A percentile compares a stretch with the other conserved stretches of the same genome.
phyloP scores from a whole-genome alignment of 768 basidiomycete genomes.

The Wakefieldia striispora region DNA sequence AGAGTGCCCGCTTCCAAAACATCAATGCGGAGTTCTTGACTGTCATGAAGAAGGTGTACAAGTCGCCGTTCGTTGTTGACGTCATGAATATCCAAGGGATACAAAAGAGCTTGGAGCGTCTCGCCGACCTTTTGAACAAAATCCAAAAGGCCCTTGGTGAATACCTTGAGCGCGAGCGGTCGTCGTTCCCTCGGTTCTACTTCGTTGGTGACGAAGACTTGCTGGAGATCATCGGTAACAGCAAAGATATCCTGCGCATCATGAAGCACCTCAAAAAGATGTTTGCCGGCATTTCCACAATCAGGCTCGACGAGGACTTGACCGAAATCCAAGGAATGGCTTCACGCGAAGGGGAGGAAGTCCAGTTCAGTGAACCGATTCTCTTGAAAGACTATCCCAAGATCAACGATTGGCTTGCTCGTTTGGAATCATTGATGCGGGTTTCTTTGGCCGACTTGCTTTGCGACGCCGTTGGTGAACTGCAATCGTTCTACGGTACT shows the following conservation, averaged over 20 bases:
- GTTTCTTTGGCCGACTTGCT: constrained; percentile 82
- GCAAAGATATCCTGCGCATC: constrained; percentile 95
- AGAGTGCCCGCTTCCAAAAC: constrained; percentile 96
- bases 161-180: constrained; percentile 95
- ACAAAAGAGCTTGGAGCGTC: constrained; percentile 95
- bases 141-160: constrained; percentile 99
- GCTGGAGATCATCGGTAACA: constrained; percentile 98
- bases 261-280: constrained; percentile 99
- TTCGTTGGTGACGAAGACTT: constrained; percentile 99
- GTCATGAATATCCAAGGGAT: constrained; percentile 95
- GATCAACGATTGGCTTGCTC: constrained; percentile 98
- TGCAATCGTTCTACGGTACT: constrained; percentile 77
- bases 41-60: constrained; percentile 99
- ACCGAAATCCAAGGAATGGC: constrained; percentile 91
- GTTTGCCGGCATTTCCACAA: constrained; percentile 96
- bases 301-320: constrained; percentile 82
- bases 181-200: constrained; percentile 99
- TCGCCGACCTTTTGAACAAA: constrained; percentile 94
- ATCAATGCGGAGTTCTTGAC: constrained; percentile 98
- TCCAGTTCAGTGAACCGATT: constrained; percentile 80
- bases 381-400: constrained; percentile 90
- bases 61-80: constrained; percentile 95
- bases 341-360: constrained; percentile 94
- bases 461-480: constrained; percentile 73
- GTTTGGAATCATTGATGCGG: constrained; percentile 91